Evolutionary conservation across 2,329 filamentous ascomycete genomes (phyloP).

Genomic region (Curvularia verruculosa): DNA sequence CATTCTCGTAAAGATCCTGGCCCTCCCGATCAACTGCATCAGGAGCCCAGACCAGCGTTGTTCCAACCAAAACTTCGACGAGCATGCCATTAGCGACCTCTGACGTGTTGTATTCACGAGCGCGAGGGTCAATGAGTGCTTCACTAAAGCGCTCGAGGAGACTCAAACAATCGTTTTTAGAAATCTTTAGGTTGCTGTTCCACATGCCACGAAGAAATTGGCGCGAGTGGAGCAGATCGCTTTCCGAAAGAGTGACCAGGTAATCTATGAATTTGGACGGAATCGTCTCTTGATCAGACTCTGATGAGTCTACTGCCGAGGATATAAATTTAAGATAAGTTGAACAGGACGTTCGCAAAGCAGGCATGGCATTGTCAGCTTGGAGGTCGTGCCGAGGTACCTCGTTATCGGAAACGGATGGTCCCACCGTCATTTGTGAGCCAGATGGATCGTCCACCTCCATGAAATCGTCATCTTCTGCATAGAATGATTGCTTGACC

Average conservation of each 20-base stretch:
- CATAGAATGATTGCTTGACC: slow-evolving; percentile 42
- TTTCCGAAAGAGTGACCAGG: slow-evolving; percentile 34
- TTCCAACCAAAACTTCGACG: slow-evolving; percentile 41
- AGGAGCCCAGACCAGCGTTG: slow-evolving; percentile 34
- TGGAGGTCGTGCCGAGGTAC: slow-evolving; percentile 56
- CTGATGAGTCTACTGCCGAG: slow-evolving; percentile 18
- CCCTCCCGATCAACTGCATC: slow-evolving; percentile 33
- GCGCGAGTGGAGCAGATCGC: slow-evolving; percentile 40
- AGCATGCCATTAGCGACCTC: slow-evolving; percentile 48
- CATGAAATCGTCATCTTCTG: slow-evolving; percentile 62
- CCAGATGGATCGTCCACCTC: slow-evolving; percentile 70
- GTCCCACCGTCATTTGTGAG: slow-evolving; percentile 61
- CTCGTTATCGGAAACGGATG: slow-evolving; percentile 41
- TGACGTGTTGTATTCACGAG: slow-evolving; percentile 46
- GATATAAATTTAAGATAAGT: slow-evolving; percentile 40
- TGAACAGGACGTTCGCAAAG: slow-evolving; percentile 39
- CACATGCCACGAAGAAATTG: slow-evolving; percentile 38
- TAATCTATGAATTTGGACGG: slow-evolving; percentile 38
- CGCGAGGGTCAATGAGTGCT: slow-evolving; percentile 41
- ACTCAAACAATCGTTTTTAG: slow-evolving; percentile 32
- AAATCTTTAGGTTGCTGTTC: slow-evolving; percentile 29
- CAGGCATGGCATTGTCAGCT: slow-evolving; percentile 33
- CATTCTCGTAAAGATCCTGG: slow-evolving; percentile 63
- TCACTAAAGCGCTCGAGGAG: slow-evolving; percentile 41
- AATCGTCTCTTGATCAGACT: slow-evolving; percentile 22